phyloP scores from a whole-genome alignment of 768 basidiomycete genomes.

The Hypholoma fasciculare region DNA sequence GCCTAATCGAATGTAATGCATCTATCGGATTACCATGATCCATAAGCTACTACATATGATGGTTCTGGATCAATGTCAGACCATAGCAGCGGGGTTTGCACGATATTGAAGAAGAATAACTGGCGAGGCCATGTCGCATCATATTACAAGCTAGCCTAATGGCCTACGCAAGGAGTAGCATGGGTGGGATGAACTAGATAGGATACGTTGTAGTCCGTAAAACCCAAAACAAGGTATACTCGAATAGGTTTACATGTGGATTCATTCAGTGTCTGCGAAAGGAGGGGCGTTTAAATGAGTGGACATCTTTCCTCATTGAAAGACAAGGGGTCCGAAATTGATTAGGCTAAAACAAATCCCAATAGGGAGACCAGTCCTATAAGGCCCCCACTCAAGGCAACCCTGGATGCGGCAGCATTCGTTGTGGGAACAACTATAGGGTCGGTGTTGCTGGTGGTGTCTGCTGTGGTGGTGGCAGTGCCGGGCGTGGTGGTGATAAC shows the following conservation, averaged over 20 bases:
- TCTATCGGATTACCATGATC: neutral
- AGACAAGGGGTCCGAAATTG: conserved; percentile 6
- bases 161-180: neutral
- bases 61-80: no score
- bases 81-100: no score
- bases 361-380: conserved; percentile 28
- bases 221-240: neutral
- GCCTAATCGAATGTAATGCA: neutral
- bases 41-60: neutral
- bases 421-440: conserved; percentile 20
- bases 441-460: conserved; percentile 14
- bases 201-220: neutral
- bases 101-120: neutral
- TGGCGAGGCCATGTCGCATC: neutral
- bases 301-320: conserved; percentile 18
- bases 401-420: conserved; percentile 21
- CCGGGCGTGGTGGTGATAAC: conserved; percentile 1
- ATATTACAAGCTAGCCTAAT: neutral
- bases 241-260: neutral
- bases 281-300: conserved; percentile 7
- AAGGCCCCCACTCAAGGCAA: conserved; percentile 24
- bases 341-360: conserved; percentile 22
- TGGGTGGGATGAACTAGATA: neutral
- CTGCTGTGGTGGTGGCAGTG: conserved; percentile 9
- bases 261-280: neutral